Conservation (phyloP, 23 red algal genomes). For the Gracilaria gracilis region DNA sequence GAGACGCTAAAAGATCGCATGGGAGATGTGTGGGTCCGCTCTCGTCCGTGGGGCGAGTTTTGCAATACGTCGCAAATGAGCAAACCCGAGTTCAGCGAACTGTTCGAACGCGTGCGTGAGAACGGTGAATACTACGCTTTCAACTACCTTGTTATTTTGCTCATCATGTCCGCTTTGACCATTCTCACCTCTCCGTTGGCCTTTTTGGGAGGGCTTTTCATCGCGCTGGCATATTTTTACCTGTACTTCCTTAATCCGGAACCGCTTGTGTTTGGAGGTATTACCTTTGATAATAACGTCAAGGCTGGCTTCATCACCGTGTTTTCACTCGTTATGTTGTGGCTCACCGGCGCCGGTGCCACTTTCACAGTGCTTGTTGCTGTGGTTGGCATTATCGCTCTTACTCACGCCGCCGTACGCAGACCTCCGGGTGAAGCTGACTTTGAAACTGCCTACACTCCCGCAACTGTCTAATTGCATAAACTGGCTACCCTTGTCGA, state of each 20-base stretch:
- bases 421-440: conserved; percentile 91
- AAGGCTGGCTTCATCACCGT: conserved; percentile 86
- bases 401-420: conserved; percentile 94
- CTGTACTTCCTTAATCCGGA: conserved; percentile 93
- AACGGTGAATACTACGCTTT: conserved; percentile 89
- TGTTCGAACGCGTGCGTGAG: conserved; percentile 88
- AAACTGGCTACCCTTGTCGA: background rate
- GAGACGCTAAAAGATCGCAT: conserved; percentile 81
- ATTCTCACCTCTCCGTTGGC: conserved; percentile 91
- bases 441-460: conserved; percentile 93
- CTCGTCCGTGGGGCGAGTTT: conserved; percentile 95
- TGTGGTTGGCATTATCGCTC: conserved; percentile 82
- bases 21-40: conserved; percentile 85
- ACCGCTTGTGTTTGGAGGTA: conserved; percentile 67
- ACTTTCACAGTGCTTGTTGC: conserved; percentile 93
- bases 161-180: conserved; percentile 82
- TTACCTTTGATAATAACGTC: conserved; percentile 84
- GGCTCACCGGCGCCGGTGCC: conserved; percentile 96
- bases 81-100: conserved; percentile 84
- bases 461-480: conserved; percentile 74
- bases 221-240: conserved; percentile 92
- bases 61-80: conserved; percentile 92
- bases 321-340: conserved; percentile 81
- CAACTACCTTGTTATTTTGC: conserved; percentile 93
- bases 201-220: conserved; percentile 85